A percentile compares a stretch with the other conserved stretches of the same genome.
Conservation (phyloP, 2,329 filamentous ascomycete species). For the Pyrenophora tritici-repentis region DNA sequence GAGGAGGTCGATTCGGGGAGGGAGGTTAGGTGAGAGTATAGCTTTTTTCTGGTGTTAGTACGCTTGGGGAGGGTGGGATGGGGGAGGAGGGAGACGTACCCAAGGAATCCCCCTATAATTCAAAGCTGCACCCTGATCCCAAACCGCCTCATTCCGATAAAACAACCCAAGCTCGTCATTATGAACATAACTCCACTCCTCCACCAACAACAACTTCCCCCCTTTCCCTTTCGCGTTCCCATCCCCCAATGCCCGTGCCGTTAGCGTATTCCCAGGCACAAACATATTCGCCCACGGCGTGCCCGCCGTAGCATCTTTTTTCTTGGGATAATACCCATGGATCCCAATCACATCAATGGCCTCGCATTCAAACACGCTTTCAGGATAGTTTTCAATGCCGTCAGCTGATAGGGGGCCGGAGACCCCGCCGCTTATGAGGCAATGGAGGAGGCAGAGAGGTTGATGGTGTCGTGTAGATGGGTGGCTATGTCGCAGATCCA, state of each 20-base stretch:
- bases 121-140: conserved; percentile 44
- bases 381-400: conserved; percentile 40
- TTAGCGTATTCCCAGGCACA: conserved; percentile 42
- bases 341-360: conserved; percentile 44
- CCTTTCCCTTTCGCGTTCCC: conserved; percentile 27
- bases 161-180: conserved; percentile 26
- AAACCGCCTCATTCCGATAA: conserved; percentile 42
- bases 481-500: conserved; percentile 46
- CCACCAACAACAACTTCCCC: conserved; percentile 41
- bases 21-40: conserved; percentile 39
- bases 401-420: conserved; percentile 34
- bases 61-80: too few species aligned
- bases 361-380: conserved; percentile 38
- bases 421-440: conserved; percentile 44
- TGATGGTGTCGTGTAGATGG: conserved; percentile 36
- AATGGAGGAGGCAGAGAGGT: conserved; percentile 35
- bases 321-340: conserved; percentile 40
- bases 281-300: conserved; percentile 44
- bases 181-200: conserved; percentile 40
- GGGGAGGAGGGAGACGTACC: conserved; percentile 21
- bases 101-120: conserved; percentile 46
- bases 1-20: conserved; percentile 30
- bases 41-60: conserved; percentile 13
- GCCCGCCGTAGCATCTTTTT: conserved; percentile 32
- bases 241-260: conserved; percentile 21